Evolutionary conservation across 2,329 filamentous ascomycete genomes (phyloP).

Genomic region (Leptodontidium sp.): DNA sequence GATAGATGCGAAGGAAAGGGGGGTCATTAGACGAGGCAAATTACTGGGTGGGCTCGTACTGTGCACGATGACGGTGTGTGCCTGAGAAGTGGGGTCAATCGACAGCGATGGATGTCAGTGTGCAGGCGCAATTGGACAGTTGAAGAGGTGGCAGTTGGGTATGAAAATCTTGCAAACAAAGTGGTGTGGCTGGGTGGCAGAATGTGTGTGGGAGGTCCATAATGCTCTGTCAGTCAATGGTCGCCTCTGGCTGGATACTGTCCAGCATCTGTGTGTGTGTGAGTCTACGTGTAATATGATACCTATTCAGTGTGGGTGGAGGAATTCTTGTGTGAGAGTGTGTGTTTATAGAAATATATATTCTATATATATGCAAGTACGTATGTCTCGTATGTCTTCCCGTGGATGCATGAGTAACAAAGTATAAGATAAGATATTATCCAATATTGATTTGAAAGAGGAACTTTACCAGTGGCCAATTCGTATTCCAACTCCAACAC

Average conservation of each 20-base stretch:
- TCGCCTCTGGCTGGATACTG: not conserved
- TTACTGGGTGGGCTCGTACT: conserved; percentile 2
- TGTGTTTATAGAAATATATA: not conserved
- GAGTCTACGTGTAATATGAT: conserved; percentile 1
- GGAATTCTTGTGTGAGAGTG: conserved; percentile 8
- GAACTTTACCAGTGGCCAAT: conserved; percentile 9
- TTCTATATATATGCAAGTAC: conserved; percentile 3
- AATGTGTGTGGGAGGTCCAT: conserved; percentile 10
- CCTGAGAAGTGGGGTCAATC: conserved; percentile 8
- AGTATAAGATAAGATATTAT: not conserved
- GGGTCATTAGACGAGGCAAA: not conserved
- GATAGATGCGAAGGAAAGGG: not conserved
- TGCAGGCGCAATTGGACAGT: not conserved
- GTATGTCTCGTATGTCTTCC: conserved; percentile 7
- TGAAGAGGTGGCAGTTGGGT: not conserved
- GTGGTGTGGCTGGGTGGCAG: conserved; percentile 7
- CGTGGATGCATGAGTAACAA: not conserved
- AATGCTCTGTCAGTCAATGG: not conserved
- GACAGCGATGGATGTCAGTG: conserved; percentile 10
- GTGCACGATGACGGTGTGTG: conserved; percentile 20
- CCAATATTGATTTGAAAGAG: not conserved
- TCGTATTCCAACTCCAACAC: not conserved
- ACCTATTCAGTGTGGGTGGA: conserved; percentile 7
- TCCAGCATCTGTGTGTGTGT: not conserved
- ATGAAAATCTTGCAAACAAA: conserved; percentile 3